phyloP scores from a whole-genome alignment of 768 basidiomycete genomes.

The Sporobolomyces roseus region DNA sequence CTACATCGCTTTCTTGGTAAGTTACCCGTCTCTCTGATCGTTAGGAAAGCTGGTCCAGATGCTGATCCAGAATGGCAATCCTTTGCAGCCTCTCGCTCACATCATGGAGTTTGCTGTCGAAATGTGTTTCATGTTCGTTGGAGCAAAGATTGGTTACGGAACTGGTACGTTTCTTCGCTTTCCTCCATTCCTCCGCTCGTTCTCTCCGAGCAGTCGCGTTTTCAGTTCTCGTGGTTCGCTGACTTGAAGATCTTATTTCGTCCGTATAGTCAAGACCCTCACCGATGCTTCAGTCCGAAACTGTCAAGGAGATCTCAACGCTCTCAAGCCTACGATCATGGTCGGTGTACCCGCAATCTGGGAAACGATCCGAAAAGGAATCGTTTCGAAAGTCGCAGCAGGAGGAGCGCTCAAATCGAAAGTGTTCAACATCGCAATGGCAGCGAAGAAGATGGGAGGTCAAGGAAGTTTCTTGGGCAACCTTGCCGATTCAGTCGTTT shows the following conservation, averaged over 20 bases:
- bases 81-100: slow-evolving; percentile 55
- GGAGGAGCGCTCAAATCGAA: slow-evolving; percentile 65
- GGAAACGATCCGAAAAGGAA: slow-evolving; percentile 94
- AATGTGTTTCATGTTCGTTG: slow-evolving; percentile 41
- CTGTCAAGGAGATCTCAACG: slow-evolving; percentile 77
- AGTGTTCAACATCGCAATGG: slow-evolving; percentile 74
- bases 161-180: slow-evolving; percentile 50
- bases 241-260: background rate
- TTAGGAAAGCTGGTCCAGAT: too few relatives aligned
- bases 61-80: too few relatives aligned
- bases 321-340: slow-evolving; percentile 82
- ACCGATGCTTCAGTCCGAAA: slow-evolving; percentile 64
- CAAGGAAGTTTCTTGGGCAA: slow-evolving; percentile 62
- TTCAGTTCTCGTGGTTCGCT: too few relatives aligned
- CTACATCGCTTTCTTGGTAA: slow-evolving; percentile 66
- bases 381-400: slow-evolving; percentile 71
- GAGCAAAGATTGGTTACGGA: slow-evolving; percentile 70
- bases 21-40: background rate
- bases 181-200: background rate
- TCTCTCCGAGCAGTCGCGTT: background rate
- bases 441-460: slow-evolving; percentile 62
- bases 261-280: slow-evolving; percentile 68
- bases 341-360: slow-evolving; percentile 93
- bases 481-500: slow-evolving; percentile 70
- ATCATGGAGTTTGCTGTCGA: slow-evolving; percentile 70